Base-by-base conservation (phyloP, 345 rosid genomes). In the Firmiana major region DNA sequence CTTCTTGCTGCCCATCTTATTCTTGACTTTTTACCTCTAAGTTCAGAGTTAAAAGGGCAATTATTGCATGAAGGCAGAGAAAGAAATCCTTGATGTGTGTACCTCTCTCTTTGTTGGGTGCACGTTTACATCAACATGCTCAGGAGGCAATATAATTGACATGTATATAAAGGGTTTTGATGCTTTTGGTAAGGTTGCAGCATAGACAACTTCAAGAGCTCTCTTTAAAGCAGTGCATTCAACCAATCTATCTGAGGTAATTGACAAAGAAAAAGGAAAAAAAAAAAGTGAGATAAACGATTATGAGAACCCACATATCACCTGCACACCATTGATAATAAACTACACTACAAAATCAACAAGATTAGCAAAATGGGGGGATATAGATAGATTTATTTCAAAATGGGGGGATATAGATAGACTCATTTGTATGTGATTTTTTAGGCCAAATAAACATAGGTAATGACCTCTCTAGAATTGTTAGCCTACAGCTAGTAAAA, bases 101-200 rank as follows among this genome's bases (percentile, higher is more conserved):
- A 91, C 99, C 97, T 95, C 99, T 87, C 86, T 87, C 82, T 95
- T 95, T 82, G 99, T 92, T 12, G 99, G 98, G 81, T 95, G 99
- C 83, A 93, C 89, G 86, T 95, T 95, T 78, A 95, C 89, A 82
- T 95, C 99, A 83, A 95, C 94, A 87, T 95, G 98, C 66, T 90
- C 97, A 59, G 88, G 81, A 79, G 99, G 99, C 89, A 95, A 80
- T 51, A 78, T 80, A 79, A 95, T 92, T 59, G 99, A 86, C 97
- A 95, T 92, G 73, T 95, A 95, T 51, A 95, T 80, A 79, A 95
- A 95, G 57, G 98, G 98, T 78, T 95, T 93, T 2, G 98, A 89
- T 66, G 99, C 99, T 86, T 90, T 93, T 36, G 99, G 98, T 75
- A 93, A 86, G 36, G 98, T 92, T 82, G 97, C 97, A 83, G 92